Percentiles rank a stretch among this genome's conserved stretches.
Conservation (phyloP, 2,329 filamentous ascomycete species). For the Exophiala spinifera region DNA sequence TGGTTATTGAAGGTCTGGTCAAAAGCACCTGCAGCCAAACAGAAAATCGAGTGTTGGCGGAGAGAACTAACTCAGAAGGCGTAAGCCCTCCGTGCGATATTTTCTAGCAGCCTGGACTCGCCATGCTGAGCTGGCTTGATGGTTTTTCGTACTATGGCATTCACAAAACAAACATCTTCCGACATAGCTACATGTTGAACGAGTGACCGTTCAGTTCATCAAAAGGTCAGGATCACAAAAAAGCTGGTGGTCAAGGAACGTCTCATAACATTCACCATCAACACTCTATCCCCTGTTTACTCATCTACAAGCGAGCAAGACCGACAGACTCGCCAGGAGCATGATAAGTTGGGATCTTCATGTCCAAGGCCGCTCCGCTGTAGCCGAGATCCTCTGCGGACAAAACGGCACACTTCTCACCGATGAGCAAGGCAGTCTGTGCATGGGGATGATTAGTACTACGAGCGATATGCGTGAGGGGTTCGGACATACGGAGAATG, state of each 20-base stretch:
- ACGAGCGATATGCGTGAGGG: neutral
- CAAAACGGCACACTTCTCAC: slow-evolving; percentile 70
- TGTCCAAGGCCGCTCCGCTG: slow-evolving; percentile 68
- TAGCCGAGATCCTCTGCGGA: slow-evolving; percentile 72
- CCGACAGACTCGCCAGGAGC: slow-evolving; percentile 36
- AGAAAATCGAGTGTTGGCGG: too few species aligned
- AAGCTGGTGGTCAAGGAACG: neutral
- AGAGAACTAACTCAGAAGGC: too few species aligned
- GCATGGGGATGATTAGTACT: slow-evolving; percentile 40
- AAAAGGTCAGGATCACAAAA: neutral
- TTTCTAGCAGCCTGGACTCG: too few species aligned
- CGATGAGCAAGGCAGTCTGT: slow-evolving; percentile 67
- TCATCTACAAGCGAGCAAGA: slow-evolving; percentile 33
- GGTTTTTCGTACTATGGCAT: too few species aligned
- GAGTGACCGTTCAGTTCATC: neutral
- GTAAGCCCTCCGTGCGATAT: too few species aligned
- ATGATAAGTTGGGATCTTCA: slow-evolving; percentile 68
- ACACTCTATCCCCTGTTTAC: too few species aligned
- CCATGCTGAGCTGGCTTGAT: too few species aligned
- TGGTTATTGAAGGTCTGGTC: too few species aligned
- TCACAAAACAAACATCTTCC: too few species aligned
- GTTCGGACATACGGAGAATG: slow-evolving; percentile 44
- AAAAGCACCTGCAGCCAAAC: too few species aligned
- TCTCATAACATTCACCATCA: too few species aligned
- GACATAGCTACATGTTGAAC: neutral